Evolutionary conservation across 1,139 yeast species (phyloP), one percentile per base, ranked within the genome.

Genomic region (Nakaseomyces bracarensis): DNA sequence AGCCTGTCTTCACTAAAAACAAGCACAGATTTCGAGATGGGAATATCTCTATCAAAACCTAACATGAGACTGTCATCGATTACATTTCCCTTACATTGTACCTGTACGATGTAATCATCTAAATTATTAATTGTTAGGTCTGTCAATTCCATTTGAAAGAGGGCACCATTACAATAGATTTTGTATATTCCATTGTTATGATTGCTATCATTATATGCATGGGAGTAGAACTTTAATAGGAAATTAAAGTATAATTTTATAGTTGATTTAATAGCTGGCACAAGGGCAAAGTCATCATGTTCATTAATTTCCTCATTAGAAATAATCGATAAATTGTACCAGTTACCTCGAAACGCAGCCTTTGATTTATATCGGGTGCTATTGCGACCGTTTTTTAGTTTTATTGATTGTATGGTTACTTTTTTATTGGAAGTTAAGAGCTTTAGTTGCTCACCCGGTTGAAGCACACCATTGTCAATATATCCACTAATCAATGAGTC

Each of bases 11-110:
- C 34, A 16, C 18, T 30, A 11, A 30, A 30, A 16, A 30, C 13
- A 30, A 30, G n/a, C 7, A 30, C 14, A 30, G 20, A 13, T 18
- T 30, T 30, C 11, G 34, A 14, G 5, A n/a, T 30, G 14, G 34
- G 34, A 8, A 30, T 30, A 30, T 30, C 34, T 30, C 34, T 30
- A 30, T 30, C 34, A 30, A 30, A 30, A 4, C 34, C 34, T 11
- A 30, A 19, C 21, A 30, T 3, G 13, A 15, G 4, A 16, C n/a
- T n/a, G n/a, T n/a, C n/a, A n/a, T n/a, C n/a, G n/a, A n/a, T n/a
- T n/a, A n/a, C n/a, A n/a, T n/a, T n/a, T n/a, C n/a, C n/a, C n/a
- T n/a, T n/a, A n/a, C 13, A 18, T 18, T 10, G 34, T 16, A 4
- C 22, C 34, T 4, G 22, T 30, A 18, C 22, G 18, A 5, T 18